A percentile compares a stretch with the other conserved stretches of the same genome.
Evolutionary conservation across 2,329 filamentous ascomycete species (phyloP).

Genomic region (Berkeleyomyces basicola): DNA sequence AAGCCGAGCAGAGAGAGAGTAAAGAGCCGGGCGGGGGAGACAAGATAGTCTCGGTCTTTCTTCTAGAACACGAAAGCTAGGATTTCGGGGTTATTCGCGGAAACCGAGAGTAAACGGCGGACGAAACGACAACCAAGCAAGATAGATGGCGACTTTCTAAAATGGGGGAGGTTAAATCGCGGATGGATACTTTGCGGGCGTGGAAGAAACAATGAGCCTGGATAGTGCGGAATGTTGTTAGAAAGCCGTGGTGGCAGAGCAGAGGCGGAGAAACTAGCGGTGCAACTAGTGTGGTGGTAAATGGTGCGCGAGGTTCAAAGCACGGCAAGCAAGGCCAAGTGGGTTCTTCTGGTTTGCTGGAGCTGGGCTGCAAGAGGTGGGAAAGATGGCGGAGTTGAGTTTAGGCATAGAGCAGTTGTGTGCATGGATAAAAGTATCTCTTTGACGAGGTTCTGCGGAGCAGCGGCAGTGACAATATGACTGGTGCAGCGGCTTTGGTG

Average conservation of each 20-base stretch:
- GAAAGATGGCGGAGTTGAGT: too few species aligned
- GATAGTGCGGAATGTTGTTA: neutral
- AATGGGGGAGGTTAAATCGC: neutral
- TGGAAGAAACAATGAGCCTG: neutral
- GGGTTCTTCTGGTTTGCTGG: too few species aligned
- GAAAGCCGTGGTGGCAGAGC: neutral
- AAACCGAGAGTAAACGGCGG: neutral
- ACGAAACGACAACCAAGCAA: neutral
- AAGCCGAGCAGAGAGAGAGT: neutral
- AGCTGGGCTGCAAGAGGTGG: too few species aligned
- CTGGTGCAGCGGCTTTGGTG: neutral
- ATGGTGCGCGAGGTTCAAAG: too few species aligned
- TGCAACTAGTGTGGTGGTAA: too few species aligned
- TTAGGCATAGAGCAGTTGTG: too few species aligned
- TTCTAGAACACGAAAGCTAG: neutral
- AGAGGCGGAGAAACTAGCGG: neutral
- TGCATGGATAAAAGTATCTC: neutral
- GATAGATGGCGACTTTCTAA: constrained; percentile 1
- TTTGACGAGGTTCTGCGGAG: neutral
- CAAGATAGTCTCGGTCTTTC: neutral
- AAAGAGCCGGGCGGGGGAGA: neutral
- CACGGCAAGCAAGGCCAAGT: too few species aligned
- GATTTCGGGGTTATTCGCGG: neutral
- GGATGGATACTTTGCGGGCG: neutral
- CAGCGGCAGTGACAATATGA: too few species aligned